These are phyloP conservation scores for Entophlyctis helioformis DNA, from an alignment of 192 early-diverging fungal genomes.

Conservation along the genomic window DNA sequence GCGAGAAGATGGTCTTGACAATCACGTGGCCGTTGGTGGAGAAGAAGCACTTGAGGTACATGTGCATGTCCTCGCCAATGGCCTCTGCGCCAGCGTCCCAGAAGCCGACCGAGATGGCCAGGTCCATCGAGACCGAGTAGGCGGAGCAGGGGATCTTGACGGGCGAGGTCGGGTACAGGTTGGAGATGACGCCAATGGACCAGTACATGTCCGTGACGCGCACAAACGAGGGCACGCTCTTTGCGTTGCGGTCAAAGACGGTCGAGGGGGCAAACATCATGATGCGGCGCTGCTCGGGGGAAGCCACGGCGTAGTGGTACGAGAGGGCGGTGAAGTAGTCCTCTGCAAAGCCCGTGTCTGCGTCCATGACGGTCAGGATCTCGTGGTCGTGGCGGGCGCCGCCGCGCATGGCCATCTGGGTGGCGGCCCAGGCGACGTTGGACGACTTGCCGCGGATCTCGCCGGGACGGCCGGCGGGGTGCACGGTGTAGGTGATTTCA, in stretches of 20 bases:
- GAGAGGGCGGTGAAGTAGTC: slow-evolving; percentile 48
- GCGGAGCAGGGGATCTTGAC: slow-evolving; percentile 63
- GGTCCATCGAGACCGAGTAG: slow-evolving; percentile 62
- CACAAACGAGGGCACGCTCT: slow-evolving; percentile 58
- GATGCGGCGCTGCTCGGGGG: slow-evolving; percentile 27
- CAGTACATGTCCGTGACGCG: slow-evolving; percentile 61
- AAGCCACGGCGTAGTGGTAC: slow-evolving; percentile 29
- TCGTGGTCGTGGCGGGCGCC: slow-evolving; percentile 34
- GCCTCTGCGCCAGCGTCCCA: slow-evolving; percentile 69
- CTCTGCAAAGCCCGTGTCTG: slow-evolving; percentile 59
- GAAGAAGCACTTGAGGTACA: slow-evolving; percentile 72
- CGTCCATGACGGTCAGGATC: slow-evolving; percentile 61
- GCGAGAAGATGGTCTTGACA: slow-evolving; percentile 56
- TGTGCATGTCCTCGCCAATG: slow-evolving; percentile 77
- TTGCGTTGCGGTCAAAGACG: slow-evolving; percentile 50
- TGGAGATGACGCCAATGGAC: slow-evolving; percentile 64
- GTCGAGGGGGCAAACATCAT: slow-evolving; percentile 44
- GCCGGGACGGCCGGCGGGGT: slow-evolving; percentile 52
- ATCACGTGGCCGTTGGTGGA: slow-evolving; percentile 54
- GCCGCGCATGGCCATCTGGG: slow-evolving; percentile 26
- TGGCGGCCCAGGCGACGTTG: slow-evolving; percentile 58
- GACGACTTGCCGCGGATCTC: slow-evolving; percentile 62
- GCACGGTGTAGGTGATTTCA: slow-evolving; percentile 56
- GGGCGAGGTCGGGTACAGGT: slow-evolving; percentile 47
- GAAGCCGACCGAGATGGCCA: slow-evolving; percentile 55